Evolutionary conservation across 106 monocot genomes (phyloP).

Genomic region (Dendrobium huoshanense): DNA sequence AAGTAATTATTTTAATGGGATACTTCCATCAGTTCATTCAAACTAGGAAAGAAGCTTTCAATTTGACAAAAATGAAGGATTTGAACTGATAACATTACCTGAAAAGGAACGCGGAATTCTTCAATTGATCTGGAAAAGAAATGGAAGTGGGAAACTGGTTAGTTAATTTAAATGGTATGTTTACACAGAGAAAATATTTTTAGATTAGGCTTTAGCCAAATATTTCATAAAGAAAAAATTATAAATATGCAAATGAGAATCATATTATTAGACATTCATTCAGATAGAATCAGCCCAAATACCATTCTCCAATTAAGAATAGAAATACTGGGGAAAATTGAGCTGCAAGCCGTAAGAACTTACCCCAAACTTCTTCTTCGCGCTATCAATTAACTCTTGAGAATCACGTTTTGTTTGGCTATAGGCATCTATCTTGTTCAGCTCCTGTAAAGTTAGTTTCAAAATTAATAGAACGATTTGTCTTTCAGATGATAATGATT

Average conservation of each 20-base stretch:
- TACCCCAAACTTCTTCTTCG: constrained; percentile 47
- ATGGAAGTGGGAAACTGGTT: neutral
- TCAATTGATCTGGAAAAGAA: neutral
- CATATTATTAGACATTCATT: too few species aligned
- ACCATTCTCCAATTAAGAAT: constrained; percentile 32
- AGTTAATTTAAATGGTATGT: neutral
- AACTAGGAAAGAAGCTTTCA: neutral
- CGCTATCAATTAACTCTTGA: constrained; percentile 21
- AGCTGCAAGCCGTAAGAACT: neutral
- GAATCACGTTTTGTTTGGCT: constrained; percentile 28
- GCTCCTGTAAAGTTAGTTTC: constrained; percentile 22
- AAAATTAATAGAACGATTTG: neutral
- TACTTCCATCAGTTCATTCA: too few species aligned
- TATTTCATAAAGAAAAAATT: constrained; percentile 20
- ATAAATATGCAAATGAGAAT: constrained; percentile 17
- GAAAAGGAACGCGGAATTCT: neutral
- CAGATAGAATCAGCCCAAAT: constrained; percentile 12
- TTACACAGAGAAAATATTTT: neutral
- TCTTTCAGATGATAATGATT: too few species aligned
- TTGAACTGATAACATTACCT: neutral
- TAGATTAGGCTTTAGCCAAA: constrained; percentile 22
- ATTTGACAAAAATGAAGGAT: neutral
- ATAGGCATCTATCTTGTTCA: constrained; percentile 61
- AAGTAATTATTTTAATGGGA: neutral
- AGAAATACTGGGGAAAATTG: neutral